Conservation (phyloP, 106 monocot species). For the Dioscorea zingiberensis region DNA sequence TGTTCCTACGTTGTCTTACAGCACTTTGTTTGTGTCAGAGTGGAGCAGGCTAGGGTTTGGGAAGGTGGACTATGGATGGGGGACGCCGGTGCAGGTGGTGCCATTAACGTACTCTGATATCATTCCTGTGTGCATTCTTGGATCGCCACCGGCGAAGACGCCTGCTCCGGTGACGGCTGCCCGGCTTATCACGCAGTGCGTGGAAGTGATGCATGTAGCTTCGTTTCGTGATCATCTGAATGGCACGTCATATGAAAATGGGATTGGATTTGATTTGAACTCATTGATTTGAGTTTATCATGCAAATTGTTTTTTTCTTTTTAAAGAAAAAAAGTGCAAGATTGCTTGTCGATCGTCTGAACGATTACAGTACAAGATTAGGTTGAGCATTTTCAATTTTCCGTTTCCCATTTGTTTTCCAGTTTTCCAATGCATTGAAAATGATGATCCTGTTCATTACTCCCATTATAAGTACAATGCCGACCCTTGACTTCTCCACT, state of each 20-base stretch:
- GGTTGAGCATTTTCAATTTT: no score
- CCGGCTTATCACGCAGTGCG: slow-evolving; percentile 12
- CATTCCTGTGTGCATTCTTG: slow-evolving; percentile 13
- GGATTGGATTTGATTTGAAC: no score
- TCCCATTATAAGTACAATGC: no score
- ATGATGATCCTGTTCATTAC: no score
- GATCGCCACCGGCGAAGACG: neutral
- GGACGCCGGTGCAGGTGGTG: slow-evolving; percentile 9
- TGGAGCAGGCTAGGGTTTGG: slow-evolving; percentile 20
- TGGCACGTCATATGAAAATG: neutral
- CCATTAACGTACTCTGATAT: slow-evolving; percentile 15
- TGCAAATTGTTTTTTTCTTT: no score
- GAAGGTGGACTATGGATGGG: slow-evolving; percentile 16
- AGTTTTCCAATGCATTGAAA: no score
- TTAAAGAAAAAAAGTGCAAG: no score
- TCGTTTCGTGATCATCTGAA: slow-evolving; percentile 1
- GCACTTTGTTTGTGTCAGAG: slow-evolving; percentile 13
- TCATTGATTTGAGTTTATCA: no score
- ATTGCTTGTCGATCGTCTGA: no score
- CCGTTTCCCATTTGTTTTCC: no score
- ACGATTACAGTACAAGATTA: no score
- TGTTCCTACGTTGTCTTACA: slow-evolving; percentile 4
- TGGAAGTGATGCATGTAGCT: neutral
- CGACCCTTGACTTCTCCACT: no score
- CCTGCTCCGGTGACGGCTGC: slow-evolving; percentile 1